Evolutionary conservation across 306 rosid species (phyloP), one percentile per base, ranked within the genome.

Genomic region (Lupinus albus): DNA sequence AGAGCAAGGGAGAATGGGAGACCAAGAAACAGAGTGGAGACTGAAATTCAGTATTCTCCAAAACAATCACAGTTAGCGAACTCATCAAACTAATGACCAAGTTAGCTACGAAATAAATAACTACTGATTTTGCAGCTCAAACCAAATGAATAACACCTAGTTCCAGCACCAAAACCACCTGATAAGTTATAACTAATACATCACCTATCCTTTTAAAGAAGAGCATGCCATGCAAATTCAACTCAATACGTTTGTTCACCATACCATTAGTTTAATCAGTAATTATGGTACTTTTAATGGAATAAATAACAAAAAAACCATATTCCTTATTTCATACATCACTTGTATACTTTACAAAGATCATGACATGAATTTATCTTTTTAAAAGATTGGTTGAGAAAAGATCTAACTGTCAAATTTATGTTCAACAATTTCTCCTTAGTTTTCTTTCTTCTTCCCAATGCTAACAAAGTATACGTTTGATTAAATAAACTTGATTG

Each of bases 121-220:
- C 64, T 20, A 25, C 16, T 5, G 15, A 68, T 25, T 6, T 55
- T 9, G 15, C 32, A 41, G 32, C 42, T 25, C 15, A 1, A 41
- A 67, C 9, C 63, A 67, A 41, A 53, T 21, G 28, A 53, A 53
- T n/a, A 68, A 28, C 54, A 54, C 8, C 9, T 41, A 54, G 14
- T 54, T 68, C 28, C 28, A 41, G 53, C 25, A 21, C 11, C 48
- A 21, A 5, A 21, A 54, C 44, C 53, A 8, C 17, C 42, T 21
- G 25, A 41, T 8, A 54, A 54, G 32, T 21, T 42, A 41, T 8
- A 54, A 54, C 45, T 13, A 55, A 14, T 14, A 21, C 42, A 5
- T 35, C 14, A 7, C 41, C 7, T 32, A 46, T 41, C 39, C 8
- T 67, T 54, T 38, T 35, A 25, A 33, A 67, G 62, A 38, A 53